Conservation (phyloP, 129 eudicot species). For the Cynara cardunculus region DNA sequence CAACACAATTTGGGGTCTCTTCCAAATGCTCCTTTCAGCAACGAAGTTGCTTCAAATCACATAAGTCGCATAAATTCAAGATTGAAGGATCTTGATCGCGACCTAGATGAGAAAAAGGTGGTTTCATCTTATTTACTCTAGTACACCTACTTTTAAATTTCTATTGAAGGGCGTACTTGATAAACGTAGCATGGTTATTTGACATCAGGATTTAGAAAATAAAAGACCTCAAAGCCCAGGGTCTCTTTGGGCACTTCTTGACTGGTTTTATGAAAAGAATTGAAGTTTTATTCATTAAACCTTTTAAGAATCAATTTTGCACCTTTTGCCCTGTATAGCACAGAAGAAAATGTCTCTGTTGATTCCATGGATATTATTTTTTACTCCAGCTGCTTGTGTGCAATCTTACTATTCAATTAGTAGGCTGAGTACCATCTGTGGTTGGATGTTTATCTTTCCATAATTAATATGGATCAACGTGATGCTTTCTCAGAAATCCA, state of each 20-base stretch:
- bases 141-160: neutral
- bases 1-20: conserved; percentile 64
- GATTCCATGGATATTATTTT: neutral
- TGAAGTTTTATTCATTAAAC: too few relatives aligned
- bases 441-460: neutral
- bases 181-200: too few relatives aligned
- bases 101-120: conserved; percentile 72
- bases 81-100: conserved; percentile 46
- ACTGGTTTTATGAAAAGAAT: too few relatives aligned
- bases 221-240: too few relatives aligned
- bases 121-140: conserved; percentile 4
- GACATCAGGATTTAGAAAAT: too few relatives aligned
- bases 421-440: neutral
- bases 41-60: conserved; percentile 54
- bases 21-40: conserved; percentile 50
- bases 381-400: neutral
- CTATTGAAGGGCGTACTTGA: neutral
- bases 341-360: neutral
- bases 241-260: too few relatives aligned
- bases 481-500: conserved; percentile 41
- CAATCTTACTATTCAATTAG: neutral
- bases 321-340: too few relatives aligned
- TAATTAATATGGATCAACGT: neutral
- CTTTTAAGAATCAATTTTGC: too few relatives aligned
- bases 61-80: conserved; percentile 46